Evolutionary conservation across 1,284 basidiomycete genomes (phyloP).

Genomic region (Trametes pubescens): DNA sequence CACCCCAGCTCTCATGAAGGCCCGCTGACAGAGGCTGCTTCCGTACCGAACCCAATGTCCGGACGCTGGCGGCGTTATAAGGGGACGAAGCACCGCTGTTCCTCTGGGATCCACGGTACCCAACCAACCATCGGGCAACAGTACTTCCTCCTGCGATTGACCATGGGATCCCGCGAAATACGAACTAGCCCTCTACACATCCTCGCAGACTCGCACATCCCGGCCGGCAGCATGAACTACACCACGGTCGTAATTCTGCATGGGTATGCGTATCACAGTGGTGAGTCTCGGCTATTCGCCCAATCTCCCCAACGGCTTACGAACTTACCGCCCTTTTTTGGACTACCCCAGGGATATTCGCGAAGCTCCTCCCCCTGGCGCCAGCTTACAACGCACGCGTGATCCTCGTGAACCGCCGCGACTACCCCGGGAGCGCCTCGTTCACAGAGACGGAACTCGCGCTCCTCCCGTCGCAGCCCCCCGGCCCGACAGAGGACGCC

Average conservation of each 20-base stretch:
- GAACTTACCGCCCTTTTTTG: background rate
- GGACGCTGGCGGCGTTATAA: no score
- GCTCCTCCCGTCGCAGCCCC: conserved; percentile 1
- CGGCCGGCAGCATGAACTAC: conserved; percentile 8
- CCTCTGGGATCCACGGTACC: background rate
- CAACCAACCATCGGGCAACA: no score
- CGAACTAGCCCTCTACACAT: background rate
- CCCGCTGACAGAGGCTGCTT: background rate
- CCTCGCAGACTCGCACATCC: conserved; percentile 8
- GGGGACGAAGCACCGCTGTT: no score
- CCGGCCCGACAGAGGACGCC: background rate
- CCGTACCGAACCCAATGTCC: background rate
- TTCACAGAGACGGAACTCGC: conserved; percentile 34
- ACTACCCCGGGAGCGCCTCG: conserved; percentile 22
- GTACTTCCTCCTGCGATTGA: background rate
- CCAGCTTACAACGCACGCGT: conserved; percentile 14
- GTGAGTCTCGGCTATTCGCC: conserved; percentile 2
- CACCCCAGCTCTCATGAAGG: background rate
- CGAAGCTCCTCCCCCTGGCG: conserved; percentile 24
- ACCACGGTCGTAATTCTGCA: conserved; percentile 19
- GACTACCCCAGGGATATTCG: conserved; percentile 35
- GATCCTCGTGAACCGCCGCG: conserved; percentile 25
- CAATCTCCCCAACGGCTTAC: background rate
- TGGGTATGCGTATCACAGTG: conserved; percentile 9
- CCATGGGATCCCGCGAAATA: background rate